phyloP scores from a whole-genome alignment of 192 early-diverging fungal genomes.

The Helicostylum pulchrum region DNA sequence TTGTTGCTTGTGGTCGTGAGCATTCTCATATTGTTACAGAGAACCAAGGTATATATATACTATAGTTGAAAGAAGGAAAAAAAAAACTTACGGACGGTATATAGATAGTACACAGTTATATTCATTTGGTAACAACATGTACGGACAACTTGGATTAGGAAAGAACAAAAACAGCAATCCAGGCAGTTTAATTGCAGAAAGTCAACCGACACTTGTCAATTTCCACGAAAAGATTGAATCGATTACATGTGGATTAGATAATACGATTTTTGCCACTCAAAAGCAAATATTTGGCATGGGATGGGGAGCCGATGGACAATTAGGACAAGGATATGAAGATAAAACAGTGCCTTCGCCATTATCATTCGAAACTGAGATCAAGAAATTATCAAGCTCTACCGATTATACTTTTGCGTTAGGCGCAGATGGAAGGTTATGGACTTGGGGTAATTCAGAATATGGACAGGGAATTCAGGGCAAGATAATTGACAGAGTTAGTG shows the following conservation, averaged over 20 bases:
- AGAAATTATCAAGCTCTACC: conserved; percentile 56
- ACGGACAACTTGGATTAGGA: conserved; percentile 63
- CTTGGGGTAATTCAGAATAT: conserved; percentile 78
- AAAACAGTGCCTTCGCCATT: conserved; percentile 45
- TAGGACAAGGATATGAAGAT: conserved; percentile 55
- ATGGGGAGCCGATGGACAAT: conserved; percentile 76
- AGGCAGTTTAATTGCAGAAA: conserved; percentile 22
- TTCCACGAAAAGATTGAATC: conserved; percentile 40
- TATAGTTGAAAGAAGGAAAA: background rate
- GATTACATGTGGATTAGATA: conserved; percentile 67
- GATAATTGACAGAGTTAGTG: conserved; percentile 53
- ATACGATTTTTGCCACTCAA: conserved; percentile 55
- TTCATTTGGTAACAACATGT: conserved; percentile 65
- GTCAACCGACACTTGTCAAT: conserved; percentile 23
- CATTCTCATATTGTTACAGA: conserved; percentile 59
- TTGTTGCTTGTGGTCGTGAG: conserved; percentile 63
- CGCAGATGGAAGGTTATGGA: conserved; percentile 52
- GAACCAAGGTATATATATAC: background rate
- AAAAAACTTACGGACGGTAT: background rate
- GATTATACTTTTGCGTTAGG: conserved; percentile 64
- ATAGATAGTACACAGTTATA: conserved; percentile 26
- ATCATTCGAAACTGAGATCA: conserved; percentile 24
- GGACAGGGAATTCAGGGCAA: conserved; percentile 64
- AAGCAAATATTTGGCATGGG: conserved; percentile 60
- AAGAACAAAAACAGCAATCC: conserved; percentile 33